Percentiles rank a stretch among this genome's conserved stretches.
Conservation (phyloP, 176 grass and related monocot genomes). For the Oryza officinalis region DNA sequence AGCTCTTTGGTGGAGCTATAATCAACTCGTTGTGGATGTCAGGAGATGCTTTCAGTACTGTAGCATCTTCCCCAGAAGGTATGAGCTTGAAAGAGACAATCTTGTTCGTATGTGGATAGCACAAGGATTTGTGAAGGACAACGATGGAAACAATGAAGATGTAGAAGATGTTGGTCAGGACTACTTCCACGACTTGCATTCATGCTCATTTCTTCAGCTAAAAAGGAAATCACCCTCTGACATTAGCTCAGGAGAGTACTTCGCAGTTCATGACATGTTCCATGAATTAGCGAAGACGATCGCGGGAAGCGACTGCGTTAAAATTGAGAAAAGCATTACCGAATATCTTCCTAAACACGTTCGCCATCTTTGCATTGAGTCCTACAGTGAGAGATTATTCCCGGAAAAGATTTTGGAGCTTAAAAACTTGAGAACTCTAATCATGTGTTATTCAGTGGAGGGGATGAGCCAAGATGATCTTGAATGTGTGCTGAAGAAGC, state of each 20-base stretch:
- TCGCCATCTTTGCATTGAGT: constrained; percentile 5
- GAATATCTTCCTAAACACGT: neutral
- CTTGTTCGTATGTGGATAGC: constrained; percentile 34
- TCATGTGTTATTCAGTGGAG: too few species aligned
- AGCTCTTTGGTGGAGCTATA: constrained; percentile 33
- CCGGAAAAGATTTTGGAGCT: too few species aligned
- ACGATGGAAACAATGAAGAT: neutral
- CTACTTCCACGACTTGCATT: constrained; percentile 40
- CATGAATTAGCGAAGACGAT: constrained; percentile 36
- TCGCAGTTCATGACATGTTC: constrained; percentile 39
- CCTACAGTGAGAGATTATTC: too few species aligned
- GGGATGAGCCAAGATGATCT: too few species aligned
- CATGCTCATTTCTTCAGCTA: constrained; percentile 35
- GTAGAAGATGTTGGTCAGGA: neutral
- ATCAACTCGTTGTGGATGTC: constrained; percentile 22
- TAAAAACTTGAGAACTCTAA: too few species aligned
- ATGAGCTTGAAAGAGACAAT: neutral
- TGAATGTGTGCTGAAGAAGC: too few species aligned
- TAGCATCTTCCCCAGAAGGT: constrained; percentile 29
- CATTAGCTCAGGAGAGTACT: neutral
- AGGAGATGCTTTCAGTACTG: constrained; percentile 42
- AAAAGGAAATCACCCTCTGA: neutral
- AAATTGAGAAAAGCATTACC: neutral
- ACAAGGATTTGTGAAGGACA: constrained; percentile 26
- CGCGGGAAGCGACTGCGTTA: neutral